phyloP scores from a whole-genome alignment of 2,329 filamentous ascomycete species.

The Penicillium polonicum region DNA sequence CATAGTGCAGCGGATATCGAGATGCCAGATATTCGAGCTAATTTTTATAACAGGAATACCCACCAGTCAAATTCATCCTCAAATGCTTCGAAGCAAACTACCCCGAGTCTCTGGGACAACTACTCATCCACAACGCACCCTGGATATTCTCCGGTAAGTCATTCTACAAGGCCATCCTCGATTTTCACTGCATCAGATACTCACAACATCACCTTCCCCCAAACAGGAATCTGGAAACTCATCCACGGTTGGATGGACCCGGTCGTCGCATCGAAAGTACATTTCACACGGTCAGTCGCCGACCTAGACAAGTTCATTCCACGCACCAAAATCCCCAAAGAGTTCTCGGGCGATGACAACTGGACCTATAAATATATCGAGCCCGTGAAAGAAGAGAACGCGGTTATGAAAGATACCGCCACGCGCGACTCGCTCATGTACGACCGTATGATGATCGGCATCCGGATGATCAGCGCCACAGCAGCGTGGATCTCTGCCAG shows the following conservation, averaged over 20 bases:
- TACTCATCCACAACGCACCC: constrained; percentile 89
- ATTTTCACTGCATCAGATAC: background rate
- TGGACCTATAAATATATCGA: constrained; percentile 81
- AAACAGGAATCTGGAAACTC: constrained; percentile 79
- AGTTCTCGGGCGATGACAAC: constrained; percentile 78
- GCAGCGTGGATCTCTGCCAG: constrained; percentile 66
- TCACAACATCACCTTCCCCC: background rate
- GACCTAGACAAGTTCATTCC: constrained; percentile 76
- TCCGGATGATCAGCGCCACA: constrained; percentile 70
- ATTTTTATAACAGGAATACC: constrained; percentile 64
- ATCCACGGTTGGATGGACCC: constrained; percentile 93
- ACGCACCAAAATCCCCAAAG: constrained; percentile 66
- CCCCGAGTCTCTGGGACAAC: constrained; percentile 81
- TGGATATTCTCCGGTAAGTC: constrained; percentile 87
- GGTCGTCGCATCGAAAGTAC: constrained; percentile 86
- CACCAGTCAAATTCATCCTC: constrained; percentile 96
- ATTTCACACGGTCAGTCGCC: constrained; percentile 76
- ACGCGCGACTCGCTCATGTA: constrained; percentile 55
- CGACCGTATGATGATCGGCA: constrained; percentile 62
- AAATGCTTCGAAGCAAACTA: constrained; percentile 98
- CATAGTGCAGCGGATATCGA: too few species aligned
- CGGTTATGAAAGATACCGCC: constrained; percentile 64
- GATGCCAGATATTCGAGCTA: too few species aligned
- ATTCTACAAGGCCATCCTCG: background rate
- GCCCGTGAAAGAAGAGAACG: constrained; percentile 73